Evolutionary conservation across 2,329 filamentous ascomycete genomes (phyloP).

Genomic region (Cladophialophora immunda): DNA sequence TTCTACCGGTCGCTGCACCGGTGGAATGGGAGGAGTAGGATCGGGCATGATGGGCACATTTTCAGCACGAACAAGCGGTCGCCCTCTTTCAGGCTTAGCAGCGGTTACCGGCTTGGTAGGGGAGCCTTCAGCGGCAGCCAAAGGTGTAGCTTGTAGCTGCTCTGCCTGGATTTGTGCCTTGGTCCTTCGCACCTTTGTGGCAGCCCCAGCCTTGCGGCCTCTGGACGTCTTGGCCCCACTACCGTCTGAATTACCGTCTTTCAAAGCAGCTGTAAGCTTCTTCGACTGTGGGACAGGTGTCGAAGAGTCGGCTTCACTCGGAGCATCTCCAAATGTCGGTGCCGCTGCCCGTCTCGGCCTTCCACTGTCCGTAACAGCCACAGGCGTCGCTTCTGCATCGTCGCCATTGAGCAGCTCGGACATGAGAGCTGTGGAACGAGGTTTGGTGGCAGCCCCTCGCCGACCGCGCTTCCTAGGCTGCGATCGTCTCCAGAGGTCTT

Average conservation of each 20-base stretch:
- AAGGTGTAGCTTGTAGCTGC: conserved; percentile 30
- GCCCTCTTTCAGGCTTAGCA: conserved; percentile 30
- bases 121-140: conserved; percentile 32
- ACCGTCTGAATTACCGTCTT: conserved; percentile 43
- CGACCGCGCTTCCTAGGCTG: conserved; percentile 50
- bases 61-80: conserved; percentile 35
- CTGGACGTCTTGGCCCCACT: conserved; percentile 38
- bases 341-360: conserved; percentile 59
- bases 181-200: conserved; percentile 38
- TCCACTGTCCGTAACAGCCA: conserved; percentile 59
- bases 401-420: conserved; percentile 57
- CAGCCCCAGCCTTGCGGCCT: conserved; percentile 40
- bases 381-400: conserved; percentile 48
- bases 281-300: conserved; percentile 46
- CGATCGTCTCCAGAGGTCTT: conserved; percentile 58
- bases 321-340: conserved; percentile 56
- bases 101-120: conserved; percentile 27
- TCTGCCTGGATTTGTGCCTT: conserved; percentile 42
- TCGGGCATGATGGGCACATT: conserved; percentile 28
- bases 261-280: conserved; percentile 39
- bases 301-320: conserved; percentile 43
- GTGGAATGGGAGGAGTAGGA: conserved; percentile 15
- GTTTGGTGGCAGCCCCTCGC: conserved; percentile 47
- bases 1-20: conserved; percentile 28
- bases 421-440: conserved; percentile 59